Base-by-base conservation (phyloP, 805 yeast genomes). In the Cyberlindnera japonica region DNA sequence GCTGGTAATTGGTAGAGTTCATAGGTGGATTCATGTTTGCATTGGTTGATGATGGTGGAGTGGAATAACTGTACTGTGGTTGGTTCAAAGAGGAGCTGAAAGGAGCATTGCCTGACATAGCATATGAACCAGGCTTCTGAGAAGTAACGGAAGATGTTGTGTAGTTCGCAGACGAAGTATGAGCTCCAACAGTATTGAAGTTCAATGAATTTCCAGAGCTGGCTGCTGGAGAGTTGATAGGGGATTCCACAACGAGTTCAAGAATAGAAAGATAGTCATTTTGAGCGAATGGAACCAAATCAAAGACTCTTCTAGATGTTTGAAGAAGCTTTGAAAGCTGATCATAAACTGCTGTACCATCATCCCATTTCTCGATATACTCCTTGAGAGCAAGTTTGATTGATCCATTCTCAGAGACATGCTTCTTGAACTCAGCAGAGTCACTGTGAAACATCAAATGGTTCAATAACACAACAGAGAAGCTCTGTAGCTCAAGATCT, bases 331-430 rank as follows among this genome's bases (percentile, higher is more conserved):
- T 18, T n/a, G 33, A 22, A 6, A 53, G 41, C 6, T 28, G 22
- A 2, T 40, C 41, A 40, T 60, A 67, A 2, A 18, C 31, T 3
- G 26, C 31, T 2, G 61, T 33, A 10, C 65, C 67, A 49, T 65
- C 67, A 46, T 65, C 61, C 72, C 71, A 66, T 16, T 41, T 20
- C 5, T 37, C 29, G 22, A 64, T 47, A 33, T 57, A 64, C 3
- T 44, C 43, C 6, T 29, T 37, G 14, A 66, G 35, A 1, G 54
- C 35, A 4, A 51, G 49, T 4, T 33, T 35, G 13, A 67, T 47
- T 16, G 62, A 33, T 23, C 57, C 50, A 33, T 55, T 63, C 7
- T 53, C 40, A 10, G 35, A 16, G n/a, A 45, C 24, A 47, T 52
- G 33, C 37, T 11, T 9, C 41, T 47, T 33, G 22, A 54, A 15